These are phyloP conservation scores for Eragrostis nindensis DNA, from an alignment of 176 grass and related monocot genomes.

Conservation along the genomic window DNA sequence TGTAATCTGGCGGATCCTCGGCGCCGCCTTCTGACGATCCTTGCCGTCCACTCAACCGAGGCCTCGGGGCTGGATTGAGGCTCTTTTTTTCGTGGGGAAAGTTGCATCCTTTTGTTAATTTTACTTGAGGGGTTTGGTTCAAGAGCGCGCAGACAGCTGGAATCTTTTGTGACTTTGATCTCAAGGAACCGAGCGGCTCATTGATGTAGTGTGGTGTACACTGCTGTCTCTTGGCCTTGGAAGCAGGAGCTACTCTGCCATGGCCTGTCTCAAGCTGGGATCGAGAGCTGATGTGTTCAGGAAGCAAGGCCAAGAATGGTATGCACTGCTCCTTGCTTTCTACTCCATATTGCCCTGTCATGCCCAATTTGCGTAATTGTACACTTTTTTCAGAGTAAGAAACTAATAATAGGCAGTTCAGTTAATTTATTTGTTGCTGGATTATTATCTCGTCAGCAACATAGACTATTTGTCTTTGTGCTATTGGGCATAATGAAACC, in stretches of 20 bases:
- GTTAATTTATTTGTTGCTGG: constrained; percentile 1
- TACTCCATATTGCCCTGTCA: constrained; percentile 31
- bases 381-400: background rate
- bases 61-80: background rate
- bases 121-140: constrained; percentile 13
- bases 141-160: constrained; percentile 19
- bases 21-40: constrained; percentile 43
- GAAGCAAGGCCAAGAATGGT: constrained; percentile 76
- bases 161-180: constrained; percentile 30
- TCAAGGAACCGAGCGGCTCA: background rate
- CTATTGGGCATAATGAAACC: constrained; percentile 24
- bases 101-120: background rate
- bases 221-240: background rate
- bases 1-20: constrained; percentile 52
- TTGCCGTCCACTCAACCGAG: background rate
- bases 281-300: constrained; percentile 71
- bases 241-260: constrained; percentile 33
- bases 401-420: background rate
- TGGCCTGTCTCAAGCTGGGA: constrained; percentile 76
- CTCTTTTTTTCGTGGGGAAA: constrained; percentile 15
- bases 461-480: constrained; percentile 6
- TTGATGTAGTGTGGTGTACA: constrained; percentile 31
- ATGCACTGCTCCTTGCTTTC: constrained; percentile 34
- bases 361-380: constrained; percentile 14
- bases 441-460: background rate